Evolutionary conservation across 495 filamentous ascomycete species (phyloP), one percentile per base, ranked within the genome.

Genomic region (Annulohypoxylon stygium): DNA sequence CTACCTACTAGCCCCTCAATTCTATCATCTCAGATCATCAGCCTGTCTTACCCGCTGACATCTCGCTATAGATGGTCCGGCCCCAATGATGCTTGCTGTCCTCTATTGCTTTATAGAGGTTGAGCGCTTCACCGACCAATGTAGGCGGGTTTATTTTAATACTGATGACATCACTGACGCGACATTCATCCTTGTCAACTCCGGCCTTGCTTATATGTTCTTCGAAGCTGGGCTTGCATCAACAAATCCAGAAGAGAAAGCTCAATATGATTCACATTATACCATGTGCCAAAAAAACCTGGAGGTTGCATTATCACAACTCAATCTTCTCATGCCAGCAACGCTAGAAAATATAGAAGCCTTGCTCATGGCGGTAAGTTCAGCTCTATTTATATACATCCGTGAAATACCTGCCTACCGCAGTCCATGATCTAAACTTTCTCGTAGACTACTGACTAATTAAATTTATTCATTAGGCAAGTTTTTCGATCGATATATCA

Each of bases 401-500:
- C 0, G 20, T 23, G 20, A 23, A 23, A 23, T 23, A 23, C 20
- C 20, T 23, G 1, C 20, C 0, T 23, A 23, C 20, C n/a, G n/a
- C 10, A 41, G 45, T 14, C 37, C 61, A 58, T n/a, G 37, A 54
- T 16, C 20, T 61, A 4, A 8, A 14, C 20, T 16, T 67, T 47
- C n/a, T 6, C 8, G 0, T 4, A 33, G n/a, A 11, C 58, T 58
- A 23, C 4, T 7, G 14, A 16, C 58, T 71, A 63, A 71, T 50
- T 16, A 23, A 39, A 16, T 3, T 41, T 14, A 0, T 1, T 26
- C 23, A 1, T 34, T 20, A 79, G 83, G 79, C 81, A 14, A 77
- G 79, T 36, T 89, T 90, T 73, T 86, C 88, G 14, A 84, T 91
- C 36, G 89, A 92, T 54, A 84, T 87, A 9, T 89, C 87, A 7